Evolutionary conservation across 495 filamentous ascomycete genomes (phyloP).

Genomic region (Ramalina intermedia): DNA sequence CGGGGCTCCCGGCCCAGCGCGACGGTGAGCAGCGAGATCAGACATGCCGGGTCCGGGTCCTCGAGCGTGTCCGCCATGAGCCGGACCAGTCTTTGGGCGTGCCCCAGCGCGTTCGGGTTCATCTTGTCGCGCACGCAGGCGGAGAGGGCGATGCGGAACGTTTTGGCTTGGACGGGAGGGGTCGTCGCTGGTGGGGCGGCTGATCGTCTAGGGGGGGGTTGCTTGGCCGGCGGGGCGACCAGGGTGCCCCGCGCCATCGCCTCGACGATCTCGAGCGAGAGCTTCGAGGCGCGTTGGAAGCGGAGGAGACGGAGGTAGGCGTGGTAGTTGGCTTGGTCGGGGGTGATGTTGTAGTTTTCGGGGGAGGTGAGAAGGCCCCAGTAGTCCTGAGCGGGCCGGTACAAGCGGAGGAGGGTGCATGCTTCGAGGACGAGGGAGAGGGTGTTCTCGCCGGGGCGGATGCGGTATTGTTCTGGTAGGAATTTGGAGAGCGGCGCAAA

Average conservation of each 20-base stretch:
- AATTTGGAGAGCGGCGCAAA: slow-evolving; percentile 4
- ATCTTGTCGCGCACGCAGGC: slow-evolving; percentile 54
- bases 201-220: slow-evolving; percentile 14
- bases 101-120: slow-evolving; percentile 44
- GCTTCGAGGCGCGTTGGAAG: slow-evolving; percentile 40
- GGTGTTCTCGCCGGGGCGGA: slow-evolving; percentile 47
- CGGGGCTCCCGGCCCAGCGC: slow-evolving; percentile 9
- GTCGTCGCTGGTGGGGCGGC: slow-evolving; percentile 12
- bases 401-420: slow-evolving; percentile 35
- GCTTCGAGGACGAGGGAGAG: slow-evolving; percentile 55
- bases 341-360: slow-evolving; percentile 34
- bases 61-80: slow-evolving; percentile 33
- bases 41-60: slow-evolving; percentile 27
- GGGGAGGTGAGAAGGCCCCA: slow-evolving; percentile 53
- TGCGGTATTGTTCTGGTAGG: slow-evolving; percentile 19
- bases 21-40: slow-evolving; percentile 25
- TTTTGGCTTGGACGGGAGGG: slow-evolving; percentile 27
- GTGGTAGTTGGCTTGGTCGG: slow-evolving; percentile 55
- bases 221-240: not conserved
- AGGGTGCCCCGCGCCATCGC: slow-evolving; percentile 21
- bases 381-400: slow-evolving; percentile 43
- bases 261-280: slow-evolving; percentile 38
- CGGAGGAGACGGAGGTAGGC: slow-evolving; percentile 55
- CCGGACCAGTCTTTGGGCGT: slow-evolving; percentile 42
- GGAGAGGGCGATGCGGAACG: slow-evolving; percentile 57